Base-by-base conservation (phyloP, 2,329 filamentous ascomycete genomes). In the Aspergillaceae sp. region DNA sequence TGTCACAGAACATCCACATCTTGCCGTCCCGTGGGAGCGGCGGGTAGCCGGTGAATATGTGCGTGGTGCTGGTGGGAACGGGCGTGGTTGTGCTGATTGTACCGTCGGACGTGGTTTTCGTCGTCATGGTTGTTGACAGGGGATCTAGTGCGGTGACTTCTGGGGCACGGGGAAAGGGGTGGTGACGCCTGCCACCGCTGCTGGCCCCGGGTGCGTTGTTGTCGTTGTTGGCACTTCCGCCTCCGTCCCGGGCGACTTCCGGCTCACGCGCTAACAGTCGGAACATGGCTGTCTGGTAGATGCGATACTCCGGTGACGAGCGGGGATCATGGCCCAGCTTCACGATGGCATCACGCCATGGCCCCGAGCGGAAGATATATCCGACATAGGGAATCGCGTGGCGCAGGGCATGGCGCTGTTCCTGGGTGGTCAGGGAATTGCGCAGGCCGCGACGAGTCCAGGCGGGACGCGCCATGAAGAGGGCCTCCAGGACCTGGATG, bases 1-100 rank as follows among this genome's bases (percentile, higher is more conserved):
- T 84, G 64, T 98, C 92, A 69, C 89, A 94, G 28, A 94, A 78
- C 72, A 97, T 92, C 85, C 89, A 98, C 42, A 92, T 83, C 58
- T 92, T 92, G 35, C 89, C 89, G 58, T 95, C 89, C 1, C 79
- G 78, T 10, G 80, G 80, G 45, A 91, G 80, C 2, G 76, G 68
- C 0, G 63, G 77, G 48, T 81, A 74, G 41, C 91, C 91, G 50
- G 94, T 87, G 65, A 96, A 97, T 1, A 91, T 72, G 64, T 97
- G 90, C 0, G 62, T 57, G 19, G 52, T 48, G 7, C 26, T 30
- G 41, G 48, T 32, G 41, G 43, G 11, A 34, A 44, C 5, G 43
- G 47, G 34, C 11, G 43, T 42, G 10, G 42, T 42, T 41, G 33
- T 50, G 44, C 34, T 45, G 27, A 38, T 26, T 43, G 33, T 50